These are phyloP conservation scores for Phytophthora citricola DNA, from an alignment of 352 stramenopile genomes.

Conservation along the genomic window DNA sequence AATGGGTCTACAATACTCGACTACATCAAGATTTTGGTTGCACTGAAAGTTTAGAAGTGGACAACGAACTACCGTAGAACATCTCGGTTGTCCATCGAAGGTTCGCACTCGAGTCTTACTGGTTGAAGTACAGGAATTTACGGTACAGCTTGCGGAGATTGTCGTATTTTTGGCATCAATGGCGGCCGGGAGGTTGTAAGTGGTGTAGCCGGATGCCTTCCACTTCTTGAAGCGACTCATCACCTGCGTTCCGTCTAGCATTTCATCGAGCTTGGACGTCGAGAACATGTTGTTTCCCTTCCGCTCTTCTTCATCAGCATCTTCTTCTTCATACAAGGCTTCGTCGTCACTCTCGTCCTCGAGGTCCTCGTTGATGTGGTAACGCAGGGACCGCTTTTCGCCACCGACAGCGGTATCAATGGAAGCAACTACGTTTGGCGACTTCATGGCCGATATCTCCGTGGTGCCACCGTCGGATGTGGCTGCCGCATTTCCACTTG, in stretches of 20 bases:
- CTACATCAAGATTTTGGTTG: no score
- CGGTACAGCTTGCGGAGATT: neutral
- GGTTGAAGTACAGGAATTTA: neutral
- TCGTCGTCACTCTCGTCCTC: neutral
- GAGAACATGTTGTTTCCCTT: no score
- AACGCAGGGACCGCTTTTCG: neutral
- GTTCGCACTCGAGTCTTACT: neutral
- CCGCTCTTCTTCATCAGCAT: neutral
- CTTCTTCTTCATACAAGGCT: neutral
- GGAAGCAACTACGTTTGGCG: no score
- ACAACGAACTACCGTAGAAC: no score
- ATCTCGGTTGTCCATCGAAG: neutral
- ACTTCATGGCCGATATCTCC: no score
- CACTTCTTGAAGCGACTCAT: neutral
- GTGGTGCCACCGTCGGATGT: no score
- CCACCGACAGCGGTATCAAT: no score
- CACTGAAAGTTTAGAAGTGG: no score
- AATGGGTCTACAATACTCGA: no score
- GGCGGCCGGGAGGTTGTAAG: neutral
- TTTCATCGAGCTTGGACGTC: neutral
- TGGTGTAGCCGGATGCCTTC: neutral
- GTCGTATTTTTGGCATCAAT: neutral
- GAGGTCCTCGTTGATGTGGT: neutral
- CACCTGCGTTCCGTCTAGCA: neutral
- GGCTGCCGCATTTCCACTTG: no score